phyloP scores from a whole-genome alignment of 108 stramenopile genomes.

The Chaetoceros muelleri region DNA sequence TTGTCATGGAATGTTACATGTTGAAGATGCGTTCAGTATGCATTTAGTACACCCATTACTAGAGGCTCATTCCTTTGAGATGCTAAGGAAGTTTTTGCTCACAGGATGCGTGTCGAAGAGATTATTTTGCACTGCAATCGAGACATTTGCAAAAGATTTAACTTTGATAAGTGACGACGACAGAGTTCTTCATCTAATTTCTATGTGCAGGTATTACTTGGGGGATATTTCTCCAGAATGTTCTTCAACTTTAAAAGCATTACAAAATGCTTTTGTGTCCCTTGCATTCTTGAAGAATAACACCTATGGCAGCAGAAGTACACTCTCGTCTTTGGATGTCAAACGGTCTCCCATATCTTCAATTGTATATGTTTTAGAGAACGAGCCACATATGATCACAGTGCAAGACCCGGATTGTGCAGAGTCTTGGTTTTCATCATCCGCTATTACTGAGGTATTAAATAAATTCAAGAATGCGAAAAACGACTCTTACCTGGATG shows the following conservation, averaged over 20 bases:
- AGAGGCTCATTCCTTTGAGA: conserved; percentile 10
- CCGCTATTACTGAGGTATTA: not conserved
- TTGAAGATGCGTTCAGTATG: conserved; percentile 11
- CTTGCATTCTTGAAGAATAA: not conserved
- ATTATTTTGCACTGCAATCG: not conserved
- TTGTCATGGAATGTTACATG: conserved; percentile 10
- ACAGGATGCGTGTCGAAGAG: too few species aligned
- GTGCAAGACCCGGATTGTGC: not conserved
- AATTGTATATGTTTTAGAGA: not conserved
- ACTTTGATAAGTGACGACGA: not conserved
- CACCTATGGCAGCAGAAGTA: not conserved
- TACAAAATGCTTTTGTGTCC: not conserved
- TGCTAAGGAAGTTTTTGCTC: conserved; percentile 4
- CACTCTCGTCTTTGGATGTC: not conserved
- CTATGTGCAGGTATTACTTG: not conserved
- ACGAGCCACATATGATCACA: not conserved
- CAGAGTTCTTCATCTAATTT: too few species aligned
- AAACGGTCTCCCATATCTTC: not conserved
- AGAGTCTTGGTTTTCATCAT: not conserved
- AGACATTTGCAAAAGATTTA: not conserved
- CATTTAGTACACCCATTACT: conserved; percentile 12
- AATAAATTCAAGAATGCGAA: not conserved
- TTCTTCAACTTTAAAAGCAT: not conserved
- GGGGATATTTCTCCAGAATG: not conserved
- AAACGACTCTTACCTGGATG: not conserved